A percentile compares a stretch with the other conserved stretches of the same genome.
phyloP scores from a whole-genome alignment of 805 yeast genomes.

The Cyberlindnera euphorbiae region DNA sequence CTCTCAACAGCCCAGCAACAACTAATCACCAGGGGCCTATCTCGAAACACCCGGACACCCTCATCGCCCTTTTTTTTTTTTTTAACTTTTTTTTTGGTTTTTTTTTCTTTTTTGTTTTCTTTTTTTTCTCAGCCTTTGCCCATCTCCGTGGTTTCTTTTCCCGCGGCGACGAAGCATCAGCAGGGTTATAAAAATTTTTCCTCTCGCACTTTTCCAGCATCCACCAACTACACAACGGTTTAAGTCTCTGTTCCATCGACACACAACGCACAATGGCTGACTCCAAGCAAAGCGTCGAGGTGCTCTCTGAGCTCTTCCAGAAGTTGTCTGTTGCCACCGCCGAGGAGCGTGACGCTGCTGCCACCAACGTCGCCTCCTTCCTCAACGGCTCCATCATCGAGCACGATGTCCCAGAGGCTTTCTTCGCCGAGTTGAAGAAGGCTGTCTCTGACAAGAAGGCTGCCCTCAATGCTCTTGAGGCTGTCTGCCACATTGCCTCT shows the following conservation, averaged over 20 bases:
- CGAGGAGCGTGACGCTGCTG: constrained; percentile 81
- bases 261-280: constrained; percentile 34
- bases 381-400: constrained; percentile 96
- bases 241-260: background rate
- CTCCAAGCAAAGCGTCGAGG: constrained; percentile 52
- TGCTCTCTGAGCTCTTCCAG: constrained; percentile 88
- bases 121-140: constrained; percentile 4
- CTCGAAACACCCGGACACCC: constrained; percentile 11
- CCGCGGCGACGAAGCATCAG: too few species aligned
- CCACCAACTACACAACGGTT: background rate
- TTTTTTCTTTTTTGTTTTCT: constrained; percentile 5
- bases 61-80: constrained; percentile 12
- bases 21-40: too few species aligned
- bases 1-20: too few species aligned
- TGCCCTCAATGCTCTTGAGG: constrained; percentile 76
- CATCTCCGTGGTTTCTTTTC: background rate
- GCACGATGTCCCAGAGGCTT: constrained; percentile 92
- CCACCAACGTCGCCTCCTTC: constrained; percentile 86
- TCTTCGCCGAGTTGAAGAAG: constrained; percentile 72
- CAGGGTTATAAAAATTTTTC: constrained; percentile 16
- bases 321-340: constrained; percentile 85
- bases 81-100: background rate
- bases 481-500: constrained; percentile 81
- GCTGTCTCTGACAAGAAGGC: constrained; percentile 81
- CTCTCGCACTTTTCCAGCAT: constrained; percentile 10